Evolutionary conservation across 1,139 yeast genomes (phyloP), one percentile per base, ranked within the genome.

Genomic region (Candida sanyaensis): DNA sequence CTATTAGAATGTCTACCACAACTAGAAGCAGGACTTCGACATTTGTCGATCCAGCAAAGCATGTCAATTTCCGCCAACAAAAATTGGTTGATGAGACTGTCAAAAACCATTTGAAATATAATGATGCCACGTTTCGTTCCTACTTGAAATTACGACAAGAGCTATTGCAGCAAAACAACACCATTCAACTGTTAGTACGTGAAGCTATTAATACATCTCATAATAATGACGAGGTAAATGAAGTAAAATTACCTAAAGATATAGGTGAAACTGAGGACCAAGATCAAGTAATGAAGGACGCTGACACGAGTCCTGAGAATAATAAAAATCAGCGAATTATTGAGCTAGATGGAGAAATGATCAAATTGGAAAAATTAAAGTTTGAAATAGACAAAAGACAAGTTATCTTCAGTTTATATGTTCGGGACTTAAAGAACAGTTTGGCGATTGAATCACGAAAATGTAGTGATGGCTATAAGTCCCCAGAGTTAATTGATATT

Each of bases 61-160:
- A 41, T 46, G 43, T 52, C n/a, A 50, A 38, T 24, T 45, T 43
- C 5, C 52, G 47, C 37, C 57, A 53, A 26, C 53, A 45, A 38
- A 37, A 41, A 38, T 55, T 73, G 44, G 65, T 73, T 8, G 75
- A 71, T 33, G 67, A 63, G 38, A 57, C 73, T 3, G 63, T 71
- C 5, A 42, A 58, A 5, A 65, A 65, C 50, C 65, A 64, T 52
- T 63, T 75, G 42, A 61, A 61, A 45, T 68, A 63, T 43, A 65
- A 71, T 52, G 79, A 75, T 49, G 68, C 67, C 45, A 50, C 61
- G 10, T 61, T 73, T 3, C 44, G 56, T 6, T 71, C 66, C 46
- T 75, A 74, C 47, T 57, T 71, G 43, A 60, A 60, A 39, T 53
- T 69, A 10, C 58, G 80, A 50, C 73, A 68, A 48, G 72, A 71